Base-by-base conservation (phyloP, 129 eudicot species). In the Escallonia herrerae region DNA sequence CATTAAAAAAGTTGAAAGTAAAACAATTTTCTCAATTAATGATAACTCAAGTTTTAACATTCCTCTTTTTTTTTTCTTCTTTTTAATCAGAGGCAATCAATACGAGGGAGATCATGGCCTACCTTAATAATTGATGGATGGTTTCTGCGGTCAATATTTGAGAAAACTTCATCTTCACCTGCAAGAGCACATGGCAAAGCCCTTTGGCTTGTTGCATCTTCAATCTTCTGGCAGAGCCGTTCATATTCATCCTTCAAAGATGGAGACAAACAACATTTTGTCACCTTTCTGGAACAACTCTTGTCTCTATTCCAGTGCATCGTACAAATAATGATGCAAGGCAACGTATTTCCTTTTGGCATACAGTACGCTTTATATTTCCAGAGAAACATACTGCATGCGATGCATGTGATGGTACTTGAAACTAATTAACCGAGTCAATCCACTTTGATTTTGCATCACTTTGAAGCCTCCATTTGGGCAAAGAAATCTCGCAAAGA, bases 121-220 rank as follows among this genome's bases (percentile, higher is more conserved):
- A 89, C 96, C 96, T 82, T 75, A 56, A 89, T 45, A 37, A 83
- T 73, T 5, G 90, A 10, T 3, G 87, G 77, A 70, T 89, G 96
- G 64, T 89, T 66, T 61, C 67, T 75, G 43, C 84, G 72, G 8
- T 71, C 72, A 49, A 61, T 64, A 50, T 70, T 64, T 4, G 40
- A 22, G 40, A 84, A 84, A 75, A 49, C 76, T 45, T 46, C 73
- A 57, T 68, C 79, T 22, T 83, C 84, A 0, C 73, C 77, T 8
- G 60, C 52, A 47, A 41, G 62, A 10, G 81, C 84, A 63, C 78
- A 75, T 74, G 84, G 73, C 64, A 74, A 65, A 2, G 63, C 62
- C 62, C 59, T 64, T 10, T 67, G 45, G 33, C 33, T 22, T n/a
- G 71, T 14, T n/a, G 90, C 86, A 39, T 60, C n/a, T 22, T 77